phyloP scores from a whole-genome alignment of 306 rosid species.

The Inga leiocalycina region DNA sequence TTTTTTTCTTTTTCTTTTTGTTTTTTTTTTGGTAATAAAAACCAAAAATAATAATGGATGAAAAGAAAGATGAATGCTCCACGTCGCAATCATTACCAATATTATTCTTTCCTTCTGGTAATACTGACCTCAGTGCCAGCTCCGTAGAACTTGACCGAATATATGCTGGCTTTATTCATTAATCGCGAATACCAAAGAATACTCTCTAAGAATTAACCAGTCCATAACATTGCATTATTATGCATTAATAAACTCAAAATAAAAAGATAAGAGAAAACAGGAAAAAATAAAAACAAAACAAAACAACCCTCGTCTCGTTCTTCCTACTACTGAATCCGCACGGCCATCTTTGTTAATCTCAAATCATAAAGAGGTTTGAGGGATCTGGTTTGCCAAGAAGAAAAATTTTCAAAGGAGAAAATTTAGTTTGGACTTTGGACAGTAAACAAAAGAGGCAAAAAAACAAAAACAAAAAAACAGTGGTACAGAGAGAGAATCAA shows the following conservation, averaged over 20 bases:
- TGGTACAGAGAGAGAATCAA: not conserved
- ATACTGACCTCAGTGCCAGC: slow-evolving; percentile 54
- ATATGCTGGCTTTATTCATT: slow-evolving; percentile 43
- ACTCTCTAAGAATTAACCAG: slow-evolving; percentile 18
- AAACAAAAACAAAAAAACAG: not conserved
- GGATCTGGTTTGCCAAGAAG: slow-evolving; percentile 1
- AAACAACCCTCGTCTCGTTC: slow-evolving; percentile 11
- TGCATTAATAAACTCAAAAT: not conserved
- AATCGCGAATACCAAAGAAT: slow-evolving; percentile 38
- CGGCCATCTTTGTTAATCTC: slow-evolving; percentile 7
- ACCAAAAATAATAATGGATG: not conserved
- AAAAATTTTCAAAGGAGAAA: slow-evolving; percentile 9
- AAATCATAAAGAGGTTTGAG: slow-evolving; percentile 20
- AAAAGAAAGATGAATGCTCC: slow-evolving; percentile 46
- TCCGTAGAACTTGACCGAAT: slow-evolving; percentile 51
- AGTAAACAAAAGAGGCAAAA: not conserved
- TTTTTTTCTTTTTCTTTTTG: not conserved
- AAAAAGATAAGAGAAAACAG: not conserved
- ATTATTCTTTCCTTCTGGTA: slow-evolving; percentile 52
- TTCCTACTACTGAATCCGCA: slow-evolving; percentile 11
- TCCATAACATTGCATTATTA: not conserved
- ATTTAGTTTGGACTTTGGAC: not conserved
- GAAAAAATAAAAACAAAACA: not conserved
- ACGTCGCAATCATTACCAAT: slow-evolving; percentile 75
- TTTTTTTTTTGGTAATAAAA: not conserved